These are phyloP conservation scores for Paecilomyces fulvus DNA, from an alignment of 2,329 filamentous ascomycete species.

Conservation along the genomic window DNA sequence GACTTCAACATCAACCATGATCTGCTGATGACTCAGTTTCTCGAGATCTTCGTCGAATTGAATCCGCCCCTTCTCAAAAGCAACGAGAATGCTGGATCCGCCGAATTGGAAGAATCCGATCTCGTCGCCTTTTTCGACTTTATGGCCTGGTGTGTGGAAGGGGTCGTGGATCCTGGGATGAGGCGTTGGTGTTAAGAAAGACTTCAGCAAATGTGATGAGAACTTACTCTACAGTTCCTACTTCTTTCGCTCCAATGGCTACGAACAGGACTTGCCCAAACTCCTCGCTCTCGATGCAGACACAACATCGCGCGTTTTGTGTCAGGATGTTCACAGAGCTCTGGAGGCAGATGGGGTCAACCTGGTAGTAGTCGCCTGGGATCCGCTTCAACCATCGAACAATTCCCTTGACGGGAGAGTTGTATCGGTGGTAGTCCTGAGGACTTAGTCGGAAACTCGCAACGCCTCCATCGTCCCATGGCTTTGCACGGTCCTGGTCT, in stretches of 20 bases:
- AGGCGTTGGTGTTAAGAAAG: neutral
- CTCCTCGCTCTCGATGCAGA: slow-evolving; percentile 29
- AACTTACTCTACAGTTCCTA: slow-evolving; percentile 33
- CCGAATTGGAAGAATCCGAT: slow-evolving; percentile 35
- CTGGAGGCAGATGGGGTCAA: slow-evolving; percentile 28
- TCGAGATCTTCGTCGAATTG: slow-evolving; percentile 32
- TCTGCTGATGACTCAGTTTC: slow-evolving; percentile 20
- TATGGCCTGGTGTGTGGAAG: slow-evolving; percentile 18
- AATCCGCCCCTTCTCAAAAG: slow-evolving; percentile 30
- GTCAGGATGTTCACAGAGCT: slow-evolving; percentile 32
- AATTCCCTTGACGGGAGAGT: slow-evolving; percentile 34
- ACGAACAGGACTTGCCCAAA: slow-evolving; percentile 38
- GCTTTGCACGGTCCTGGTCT: slow-evolving; percentile 22
- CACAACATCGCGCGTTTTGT: slow-evolving; percentile 28
- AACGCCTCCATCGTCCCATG: slow-evolving; percentile 27
- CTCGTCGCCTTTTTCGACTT: slow-evolving; percentile 33
- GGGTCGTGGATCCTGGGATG: slow-evolving; percentile 25
- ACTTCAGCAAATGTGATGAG: neutral
- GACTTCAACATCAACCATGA: slow-evolving; percentile 31
- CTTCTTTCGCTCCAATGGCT: slow-evolving; percentile 34
- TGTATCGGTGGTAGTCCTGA: slow-evolving; percentile 41
- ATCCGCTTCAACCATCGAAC: slow-evolving; percentile 31
- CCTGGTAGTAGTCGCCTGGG: slow-evolving; percentile 37
- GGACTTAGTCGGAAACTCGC: slow-evolving; percentile 36
- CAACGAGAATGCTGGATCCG: slow-evolving; percentile 34